Percentiles rank a stretch among this genome's conserved stretches.
Conservation (phyloP, 176 grass and related monocot species). For the Oryza punctata region DNA sequence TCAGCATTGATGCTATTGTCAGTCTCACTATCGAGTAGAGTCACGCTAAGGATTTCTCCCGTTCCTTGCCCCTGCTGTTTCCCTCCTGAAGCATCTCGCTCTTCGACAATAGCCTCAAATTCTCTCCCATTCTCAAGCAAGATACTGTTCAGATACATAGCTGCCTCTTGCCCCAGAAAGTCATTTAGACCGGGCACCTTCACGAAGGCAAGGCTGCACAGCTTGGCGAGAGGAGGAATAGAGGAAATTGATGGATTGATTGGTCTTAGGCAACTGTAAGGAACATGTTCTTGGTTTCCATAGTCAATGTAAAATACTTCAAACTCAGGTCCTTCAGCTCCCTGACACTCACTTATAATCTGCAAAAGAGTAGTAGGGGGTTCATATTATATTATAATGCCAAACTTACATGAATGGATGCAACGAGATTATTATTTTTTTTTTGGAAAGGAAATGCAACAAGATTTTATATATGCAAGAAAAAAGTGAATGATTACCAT, state of each 20-base stretch:
- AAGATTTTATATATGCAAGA: neutral
- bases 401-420: too few species aligned
- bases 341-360: constrained; percentile 57
- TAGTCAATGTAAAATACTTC: constrained; percentile 75
- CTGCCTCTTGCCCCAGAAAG: constrained; percentile 52
- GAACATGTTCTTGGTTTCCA: constrained; percentile 68
- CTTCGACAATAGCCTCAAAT: constrained; percentile 60
- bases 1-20: constrained; percentile 1
- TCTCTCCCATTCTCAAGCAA: constrained; percentile 41
- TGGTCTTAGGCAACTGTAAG: constrained; percentile 48
- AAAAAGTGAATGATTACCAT: constrained; percentile 49
- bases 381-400: neutral
- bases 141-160: constrained; percentile 44
- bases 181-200: constrained; percentile 54
- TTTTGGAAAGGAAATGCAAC: too few species aligned
- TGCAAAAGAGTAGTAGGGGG: constrained; percentile 26
- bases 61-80: constrained; percentile 57
- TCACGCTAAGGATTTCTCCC: constrained; percentile 14
- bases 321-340: constrained; percentile 45
- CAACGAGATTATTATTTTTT: neutral
- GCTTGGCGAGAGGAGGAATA: constrained; percentile 47
- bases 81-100: constrained; percentile 36
- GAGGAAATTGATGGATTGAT: constrained; percentile 32
- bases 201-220: constrained; percentile 60
- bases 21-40: neutral